Evolutionary conservation across 495 filamentous ascomycete species (phyloP), one percentile per base, ranked within the genome.

Genomic region (Penicillium cinerascens): DNA sequence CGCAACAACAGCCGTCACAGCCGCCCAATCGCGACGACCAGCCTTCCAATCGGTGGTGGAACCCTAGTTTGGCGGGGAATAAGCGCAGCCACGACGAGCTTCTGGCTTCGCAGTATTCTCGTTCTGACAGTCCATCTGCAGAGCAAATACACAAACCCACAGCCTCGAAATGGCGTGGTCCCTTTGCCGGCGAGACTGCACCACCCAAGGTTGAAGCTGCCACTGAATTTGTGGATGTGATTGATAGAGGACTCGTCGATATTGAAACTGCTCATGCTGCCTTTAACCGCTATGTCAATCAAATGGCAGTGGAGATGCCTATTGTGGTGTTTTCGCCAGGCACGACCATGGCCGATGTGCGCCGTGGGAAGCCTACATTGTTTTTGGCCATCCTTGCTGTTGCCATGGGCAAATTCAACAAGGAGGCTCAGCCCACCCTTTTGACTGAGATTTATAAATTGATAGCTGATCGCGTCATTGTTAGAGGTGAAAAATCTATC

Each of bases 371-470:
- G 63, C 92, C 92, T 1, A 79, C 85, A 2, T 72, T 97, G 1
- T 96, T 96, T 58, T 80, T 96, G 11, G 77, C 91, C 15, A 85
- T 97, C 40, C 75, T 96, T 44, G 77, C 78, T 20, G 83, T 82
- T 4, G 81, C 86, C 0, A 82, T 89, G 29, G 83, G 82, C 3
- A 74, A 77, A 4, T 82, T 84, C 52, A 71, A 80, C 56, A 81
- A 85, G 3, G 63, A 75, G 4, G 51, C 84, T 5, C 88, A 91
- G 58, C 64, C 69, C 9, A 58, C 69, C 2, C 71, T 97, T 21
- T 80, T 84, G 0, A 81, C 81, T 41, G 87, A 95, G 60, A 68
- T 88, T 47, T 88, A 90, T 72, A 79, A 78, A 51, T 68, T 82
- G 22, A 82, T 93, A 40, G 89, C 87, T 8, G 85, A 95, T 18